Evolutionary conservation across 805 yeast genomes (phyloP).

Genomic region (Myxozyma mucilagina): DNA sequence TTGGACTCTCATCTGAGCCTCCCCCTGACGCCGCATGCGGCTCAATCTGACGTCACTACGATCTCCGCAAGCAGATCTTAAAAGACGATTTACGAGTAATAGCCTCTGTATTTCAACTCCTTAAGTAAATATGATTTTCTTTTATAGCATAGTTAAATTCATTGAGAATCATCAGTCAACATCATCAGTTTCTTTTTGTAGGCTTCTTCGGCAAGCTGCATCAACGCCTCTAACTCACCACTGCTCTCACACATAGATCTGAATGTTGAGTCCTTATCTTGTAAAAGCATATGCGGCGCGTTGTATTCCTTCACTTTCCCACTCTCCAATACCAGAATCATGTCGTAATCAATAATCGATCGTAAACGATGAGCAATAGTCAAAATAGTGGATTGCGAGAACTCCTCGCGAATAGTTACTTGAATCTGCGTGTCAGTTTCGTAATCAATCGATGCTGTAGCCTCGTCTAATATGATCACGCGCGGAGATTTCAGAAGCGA

Average conservation of each 20-base stretch:
- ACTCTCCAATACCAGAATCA: conserved; percentile 75
- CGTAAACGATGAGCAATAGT: conserved; percentile 85
- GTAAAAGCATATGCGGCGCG: conserved; percentile 61
- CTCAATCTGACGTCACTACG: too few relatives aligned
- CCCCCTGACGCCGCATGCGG: too few relatives aligned
- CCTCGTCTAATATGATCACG: conserved; percentile 77
- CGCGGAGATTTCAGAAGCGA: conserved; percentile 71
- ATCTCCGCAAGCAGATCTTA: too few relatives aligned
- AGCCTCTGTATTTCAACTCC: too few relatives aligned
- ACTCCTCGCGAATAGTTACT: conserved; percentile 66
- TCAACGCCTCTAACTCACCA: conserved; percentile 82
- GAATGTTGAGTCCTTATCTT: conserved; percentile 54
- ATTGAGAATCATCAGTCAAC: neutral
- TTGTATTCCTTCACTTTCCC: conserved; percentile 75
- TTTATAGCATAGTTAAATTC: neutral
- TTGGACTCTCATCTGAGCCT: too few relatives aligned
- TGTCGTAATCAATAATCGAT: conserved; percentile 69
- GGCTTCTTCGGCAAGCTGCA: conserved; percentile 59
- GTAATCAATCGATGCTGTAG: conserved; percentile 68
- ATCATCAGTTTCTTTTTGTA: neutral
- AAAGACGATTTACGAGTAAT: too few relatives aligned
- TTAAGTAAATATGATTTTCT: too few relatives aligned
- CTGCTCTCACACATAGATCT: conserved; percentile 77
- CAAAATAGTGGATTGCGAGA: conserved; percentile 66
- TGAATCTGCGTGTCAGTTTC: conserved; percentile 81